A percentile compares a stretch with the other conserved stretches of the same genome.
Evolutionary conservation across 257 asterid species (phyloP).

Genomic region (Vinca minor): DNA sequence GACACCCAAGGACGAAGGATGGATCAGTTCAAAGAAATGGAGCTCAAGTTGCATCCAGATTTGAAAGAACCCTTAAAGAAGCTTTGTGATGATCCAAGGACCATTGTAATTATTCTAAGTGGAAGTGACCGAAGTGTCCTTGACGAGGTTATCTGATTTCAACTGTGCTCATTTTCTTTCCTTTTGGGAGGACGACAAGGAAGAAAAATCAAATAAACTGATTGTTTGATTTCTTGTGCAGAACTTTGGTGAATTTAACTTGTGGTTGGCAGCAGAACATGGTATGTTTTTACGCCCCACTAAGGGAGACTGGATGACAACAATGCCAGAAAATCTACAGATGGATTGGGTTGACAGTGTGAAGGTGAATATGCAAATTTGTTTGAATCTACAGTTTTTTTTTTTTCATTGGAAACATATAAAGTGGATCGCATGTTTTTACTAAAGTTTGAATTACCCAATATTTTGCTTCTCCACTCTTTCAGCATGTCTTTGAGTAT

Average conservation of each 20-base stretch:
- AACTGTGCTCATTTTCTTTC: constrained; percentile 19
- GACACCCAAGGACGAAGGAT: constrained; percentile 70
- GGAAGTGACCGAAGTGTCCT: constrained; percentile 77
- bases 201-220: constrained; percentile 14
- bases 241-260: constrained; percentile 68
- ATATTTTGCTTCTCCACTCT: constrained; percentile 1
- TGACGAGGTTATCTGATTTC: constrained; percentile 54
- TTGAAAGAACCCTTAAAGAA: constrained; percentile 46
- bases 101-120: constrained; percentile 68
- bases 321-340: constrained; percentile 80
- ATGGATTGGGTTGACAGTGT: constrained; percentile 97
- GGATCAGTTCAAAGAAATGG: constrained; percentile 89
- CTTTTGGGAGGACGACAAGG: background rate
- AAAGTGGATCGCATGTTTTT: background rate
- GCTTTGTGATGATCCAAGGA: constrained; percentile 66
- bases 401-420: too few relatives aligned
- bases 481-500: constrained; percentile 85
- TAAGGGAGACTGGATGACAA: constrained; percentile 80
- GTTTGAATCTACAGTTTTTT: too few relatives aligned
- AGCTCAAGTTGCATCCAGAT: constrained; percentile 63
- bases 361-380: constrained; percentile 57
- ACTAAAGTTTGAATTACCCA: background rate
- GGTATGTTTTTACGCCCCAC: constrained; percentile 82
- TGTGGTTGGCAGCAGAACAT: constrained; percentile 95
- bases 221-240: constrained; percentile 24